Conservation (phyloP, 371 early-diverging fungal species). For the Rhizopus sp. region DNA sequence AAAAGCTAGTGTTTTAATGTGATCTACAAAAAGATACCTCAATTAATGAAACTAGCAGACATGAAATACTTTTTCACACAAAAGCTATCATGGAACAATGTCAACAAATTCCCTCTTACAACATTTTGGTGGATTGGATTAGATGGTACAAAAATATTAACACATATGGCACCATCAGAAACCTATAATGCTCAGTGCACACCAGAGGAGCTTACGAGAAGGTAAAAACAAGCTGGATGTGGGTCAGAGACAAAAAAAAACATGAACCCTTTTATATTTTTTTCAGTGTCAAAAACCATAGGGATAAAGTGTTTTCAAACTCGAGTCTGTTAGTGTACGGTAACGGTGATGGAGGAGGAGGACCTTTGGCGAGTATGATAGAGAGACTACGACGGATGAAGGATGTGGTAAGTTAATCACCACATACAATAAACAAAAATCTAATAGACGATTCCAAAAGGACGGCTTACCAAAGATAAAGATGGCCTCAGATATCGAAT, state of each 20-base stretch:
- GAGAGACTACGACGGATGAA: conserved; percentile 78
- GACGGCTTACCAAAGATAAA: conserved; percentile 74
- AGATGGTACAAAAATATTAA: conserved; percentile 37
- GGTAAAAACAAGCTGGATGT: conserved; percentile 4
- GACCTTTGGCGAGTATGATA: conserved; percentile 81
- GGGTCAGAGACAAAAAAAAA: background rate
- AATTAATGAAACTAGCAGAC: conserved; percentile 76
- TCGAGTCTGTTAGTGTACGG: conserved; percentile 87
- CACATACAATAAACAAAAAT: background rate
- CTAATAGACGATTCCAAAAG: conserved; percentile 19
- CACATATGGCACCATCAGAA: conserved; percentile 42
- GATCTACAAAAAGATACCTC: conserved; percentile 69
- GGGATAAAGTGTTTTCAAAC: conserved; percentile 81
- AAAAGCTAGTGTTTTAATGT: background rate
- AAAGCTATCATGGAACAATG: conserved; percentile 95
- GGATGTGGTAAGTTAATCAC: conserved; percentile 45
- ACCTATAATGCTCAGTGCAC: conserved; percentile 43
- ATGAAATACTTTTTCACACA: conserved; percentile 94
- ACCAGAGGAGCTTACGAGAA: conserved; percentile 33
- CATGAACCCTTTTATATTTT: background rate
- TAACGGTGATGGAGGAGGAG: conserved; percentile 97
- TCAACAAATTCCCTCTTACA: conserved; percentile 94
- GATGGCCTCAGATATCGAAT: conserved; percentile 70
- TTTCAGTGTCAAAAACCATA: conserved; percentile 74
- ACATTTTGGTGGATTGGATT: conserved; percentile 77